A percentile compares a stretch with the other conserved stretches of the same genome.
Conservation (phyloP, 2,329 filamentous ascomycete species). For the Colletotrichum salicis region DNA sequence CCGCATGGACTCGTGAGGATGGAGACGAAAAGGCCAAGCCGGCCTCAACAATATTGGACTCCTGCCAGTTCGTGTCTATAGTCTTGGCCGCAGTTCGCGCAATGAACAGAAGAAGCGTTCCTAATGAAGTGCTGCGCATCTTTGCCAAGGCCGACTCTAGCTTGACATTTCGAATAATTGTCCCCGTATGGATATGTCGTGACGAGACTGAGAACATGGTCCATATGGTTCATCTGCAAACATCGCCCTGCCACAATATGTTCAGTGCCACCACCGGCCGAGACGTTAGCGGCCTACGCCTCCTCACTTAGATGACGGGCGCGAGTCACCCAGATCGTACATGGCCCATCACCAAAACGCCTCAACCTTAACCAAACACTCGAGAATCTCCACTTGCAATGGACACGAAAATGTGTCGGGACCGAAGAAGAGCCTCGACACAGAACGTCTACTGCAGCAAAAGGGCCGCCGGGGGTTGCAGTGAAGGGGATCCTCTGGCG, state of each 20-base stretch:
- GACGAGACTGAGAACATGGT: background rate
- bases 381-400: slow-evolving; percentile 7
- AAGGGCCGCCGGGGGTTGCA: slow-evolving; percentile 15
- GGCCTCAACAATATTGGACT: slow-evolving; percentile 11
- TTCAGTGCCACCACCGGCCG: background rate
- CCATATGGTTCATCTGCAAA: background rate
- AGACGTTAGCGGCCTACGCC: slow-evolving; percentile 1
- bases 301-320: background rate
- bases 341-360: background rate
- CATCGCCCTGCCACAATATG: background rate
- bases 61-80: slow-evolving; percentile 27
- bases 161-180: background rate
- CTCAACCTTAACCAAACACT: slow-evolving; percentile 8
- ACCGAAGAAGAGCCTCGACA: slow-evolving; percentile 2
- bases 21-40: slow-evolving; percentile 14
- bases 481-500: background rate
- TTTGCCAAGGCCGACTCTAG: slow-evolving; percentile 16
- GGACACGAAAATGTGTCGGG: slow-evolving; percentile 30
- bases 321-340: background rate
- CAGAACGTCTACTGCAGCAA: slow-evolving; percentile 22
- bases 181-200: background rate
- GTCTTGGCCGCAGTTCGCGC: slow-evolving; percentile 14
- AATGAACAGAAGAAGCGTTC: background rate
- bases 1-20: background rate
- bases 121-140: slow-evolving; percentile 10